Evolutionary conservation across 768 basidiomycete species (phyloP), one percentile per base, ranked within the genome.

Genomic region (Clavulina sp.): DNA sequence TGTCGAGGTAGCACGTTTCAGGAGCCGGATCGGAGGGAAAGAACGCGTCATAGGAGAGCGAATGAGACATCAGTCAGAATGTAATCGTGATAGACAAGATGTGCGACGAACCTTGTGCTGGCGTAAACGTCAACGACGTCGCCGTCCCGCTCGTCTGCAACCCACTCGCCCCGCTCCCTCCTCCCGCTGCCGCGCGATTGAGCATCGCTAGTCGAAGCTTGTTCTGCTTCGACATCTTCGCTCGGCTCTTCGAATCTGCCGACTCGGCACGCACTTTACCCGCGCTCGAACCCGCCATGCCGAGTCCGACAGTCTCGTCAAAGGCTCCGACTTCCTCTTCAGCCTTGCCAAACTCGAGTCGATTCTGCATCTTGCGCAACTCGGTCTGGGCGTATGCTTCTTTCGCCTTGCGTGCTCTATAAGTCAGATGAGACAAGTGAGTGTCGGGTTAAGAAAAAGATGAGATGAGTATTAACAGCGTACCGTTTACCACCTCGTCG

Each of bases 361-460:
- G 78, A 64, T 99, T 99, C 68, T 97, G 93, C 56, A 95, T 71
- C 66, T 97, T 97, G 56, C 91, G 80, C 41, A 99, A 70, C 63
- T 99, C 95, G 1, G 95, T 97, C 66, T 89, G 85, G 3, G 89
- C 91, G 61, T 92, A 92, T 1, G 89, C 91, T 66, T 97, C 95
- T 63, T 99, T 99, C n/a, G 89, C 85, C 63, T 96, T 93, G 43
- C 95, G 79, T 1, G 93, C 95, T 5, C 92, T 95, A 57, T 2
- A 16, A 23, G 16, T 7, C 13, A 29, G 41, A 19, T 49, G n/a
- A 23, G 23, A 28, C 52, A 34, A 19, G 40, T 30, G n/a, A n/a
- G n/a, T n/a, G n/a, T n/a, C n/a, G n/a, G 21, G 2, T 50, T 26
- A 23, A 13, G 23, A 32, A 40, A 48, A 28, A 51, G 24, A 13